Percentiles rank a stretch among this genome's conserved stretches.
Evolutionary conservation across 2,329 filamentous ascomycete genomes (phyloP).

Genomic region (Aotearoamyces nothofagi): DNA sequence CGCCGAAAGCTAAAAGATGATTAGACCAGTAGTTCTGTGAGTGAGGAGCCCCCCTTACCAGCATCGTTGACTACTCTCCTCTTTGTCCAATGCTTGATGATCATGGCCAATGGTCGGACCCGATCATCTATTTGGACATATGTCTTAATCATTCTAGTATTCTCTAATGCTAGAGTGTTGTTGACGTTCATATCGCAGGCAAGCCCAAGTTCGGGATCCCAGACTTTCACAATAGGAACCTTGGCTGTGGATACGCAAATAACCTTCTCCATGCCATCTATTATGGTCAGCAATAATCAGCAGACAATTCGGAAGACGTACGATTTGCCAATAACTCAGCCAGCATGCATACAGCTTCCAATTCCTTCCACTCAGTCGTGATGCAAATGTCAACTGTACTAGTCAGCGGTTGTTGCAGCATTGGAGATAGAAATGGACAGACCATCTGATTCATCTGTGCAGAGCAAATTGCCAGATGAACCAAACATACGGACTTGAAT

Average conservation of each 20-base stretch:
- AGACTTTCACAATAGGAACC: conserved; percentile 96
- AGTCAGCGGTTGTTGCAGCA: conserved; percentile 4
- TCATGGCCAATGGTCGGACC: conserved; percentile 86
- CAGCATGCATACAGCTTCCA: conserved; percentile 83
- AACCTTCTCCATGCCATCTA: conserved; percentile 93
- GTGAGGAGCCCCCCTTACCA: conserved; percentile 54
- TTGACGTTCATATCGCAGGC: conserved; percentile 99
- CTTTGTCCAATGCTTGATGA: conserved; percentile 95
- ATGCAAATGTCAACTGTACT: conserved; percentile 87
- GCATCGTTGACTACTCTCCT: conserved; percentile 88
- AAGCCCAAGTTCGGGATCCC: conserved; percentile 82
- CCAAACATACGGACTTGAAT: conserved; percentile 91
- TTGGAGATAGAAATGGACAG: conserved; percentile 23
- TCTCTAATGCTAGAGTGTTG: conserved; percentile 86
- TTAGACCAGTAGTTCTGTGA: background rate
- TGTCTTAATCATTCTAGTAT: conserved; percentile 94
- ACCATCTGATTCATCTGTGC: conserved; percentile 94
- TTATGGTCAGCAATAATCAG: conserved; percentile 2
- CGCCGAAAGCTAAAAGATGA: conserved; percentile 83
- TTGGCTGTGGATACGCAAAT: conserved; percentile 91
- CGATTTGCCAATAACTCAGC: conserved; percentile 73
- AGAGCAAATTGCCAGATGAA: conserved; percentile 91
- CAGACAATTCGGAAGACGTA: conserved; percentile 31
- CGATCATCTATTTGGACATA: conserved; percentile 89
- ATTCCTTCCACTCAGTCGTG: conserved; percentile 72